A percentile compares a stretch with the other conserved stretches of the same genome.
phyloP scores from a whole-genome alignment of 1,284 basidiomycete genomes.

The Apiotrichum veenhuisii region DNA sequence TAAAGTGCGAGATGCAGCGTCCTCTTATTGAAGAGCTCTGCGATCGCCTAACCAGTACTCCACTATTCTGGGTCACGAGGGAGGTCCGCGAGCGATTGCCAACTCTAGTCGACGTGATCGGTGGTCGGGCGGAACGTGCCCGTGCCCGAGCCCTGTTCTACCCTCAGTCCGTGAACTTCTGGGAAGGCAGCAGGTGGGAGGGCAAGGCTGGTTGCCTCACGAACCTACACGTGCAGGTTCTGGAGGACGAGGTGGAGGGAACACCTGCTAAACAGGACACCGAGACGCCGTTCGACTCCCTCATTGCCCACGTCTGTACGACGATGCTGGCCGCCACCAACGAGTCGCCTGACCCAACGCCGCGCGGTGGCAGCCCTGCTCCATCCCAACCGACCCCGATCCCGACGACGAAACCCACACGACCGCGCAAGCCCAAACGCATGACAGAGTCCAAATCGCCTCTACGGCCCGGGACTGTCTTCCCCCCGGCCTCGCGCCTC shows the following conservation, averaged over 20 bases:
- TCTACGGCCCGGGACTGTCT: slow-evolving; percentile 11
- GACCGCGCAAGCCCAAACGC: not conserved
- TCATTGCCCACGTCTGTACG: slow-evolving; percentile 11
- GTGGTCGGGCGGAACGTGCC: slow-evolving; percentile 31
- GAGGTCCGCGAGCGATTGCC: slow-evolving; percentile 39
- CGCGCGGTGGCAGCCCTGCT: not conserved
- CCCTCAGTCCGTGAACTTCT: slow-evolving; percentile 23
- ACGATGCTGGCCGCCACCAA: slow-evolving; percentile 7
- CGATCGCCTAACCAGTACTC: slow-evolving; percentile 18
- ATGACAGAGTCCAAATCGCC: slow-evolving; percentile 4
- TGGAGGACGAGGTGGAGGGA: slow-evolving; percentile 19
- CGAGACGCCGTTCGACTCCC: slow-evolving; percentile 13
- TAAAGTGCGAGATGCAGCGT: slow-evolving; percentile 36
- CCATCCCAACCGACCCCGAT: not conserved
- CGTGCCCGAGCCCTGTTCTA: slow-evolving; percentile 34
- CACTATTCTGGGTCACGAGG: slow-evolving; percentile 40
- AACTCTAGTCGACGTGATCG: slow-evolving; percentile 38
- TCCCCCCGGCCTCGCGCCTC: slow-evolving; percentile 20
- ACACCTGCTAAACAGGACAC: not conserved
- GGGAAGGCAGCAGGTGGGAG: slow-evolving; percentile 36
- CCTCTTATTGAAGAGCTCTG: slow-evolving; percentile 39
- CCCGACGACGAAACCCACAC: not conserved
- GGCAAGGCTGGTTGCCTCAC: slow-evolving; percentile 26
- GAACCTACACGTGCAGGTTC: slow-evolving; percentile 25
- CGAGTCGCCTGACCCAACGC: slow-evolving; percentile 1